Evolutionary conservation across 208 protist genomes (phyloP), one percentile per base, ranked within the genome.

Genomic region (Borovskyia barvae): DNA sequence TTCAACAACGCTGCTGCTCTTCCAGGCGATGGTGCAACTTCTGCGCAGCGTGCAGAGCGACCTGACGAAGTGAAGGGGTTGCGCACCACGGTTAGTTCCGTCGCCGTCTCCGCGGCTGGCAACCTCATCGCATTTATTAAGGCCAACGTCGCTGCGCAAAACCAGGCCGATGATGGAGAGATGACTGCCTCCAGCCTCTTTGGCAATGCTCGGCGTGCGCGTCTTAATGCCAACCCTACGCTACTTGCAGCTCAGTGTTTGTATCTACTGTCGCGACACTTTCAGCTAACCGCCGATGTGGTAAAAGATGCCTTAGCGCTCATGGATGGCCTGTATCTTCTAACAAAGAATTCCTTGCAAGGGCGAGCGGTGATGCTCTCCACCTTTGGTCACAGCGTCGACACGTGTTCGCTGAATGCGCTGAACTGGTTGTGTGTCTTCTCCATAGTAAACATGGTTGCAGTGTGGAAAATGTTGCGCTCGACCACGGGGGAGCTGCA

Each of bases 251-350:
- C 83, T 11, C 85, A 95, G 80, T 91, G 79, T 48, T 67, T 95
- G 3, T 87, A 86, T 30, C 69, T 95, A 11, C 46, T 95, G 42
- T 93, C 89, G 22, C 82, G 85, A 14, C 85, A 95, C 67, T 95
- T 93, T 51, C 89, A 95, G 67, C 76, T 92, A 75, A 66, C 75
- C 28, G 52, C 65, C 49, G 72, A 52, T 22, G 72, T 89, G 41
- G 63, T 94, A 28, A 77, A 79, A 54, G 74, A 84, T 41, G 41
- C 77, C 2, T 72, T 79, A 12, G 63, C 30, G 26, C 36, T 92
- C 1, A 29, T 93, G 11, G 78, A 87, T 11, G 22, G 25, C 4
- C 32, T 73, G 41, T 64, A 59, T 22, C 29, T 42, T 3, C 50
- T 75, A 14, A 33, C 60, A 20, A 57, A 65, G 20, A 50, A 48